Conservation (phyloP, 2,329 filamentous ascomycete genomes). For the Diaporthe vexans region DNA sequence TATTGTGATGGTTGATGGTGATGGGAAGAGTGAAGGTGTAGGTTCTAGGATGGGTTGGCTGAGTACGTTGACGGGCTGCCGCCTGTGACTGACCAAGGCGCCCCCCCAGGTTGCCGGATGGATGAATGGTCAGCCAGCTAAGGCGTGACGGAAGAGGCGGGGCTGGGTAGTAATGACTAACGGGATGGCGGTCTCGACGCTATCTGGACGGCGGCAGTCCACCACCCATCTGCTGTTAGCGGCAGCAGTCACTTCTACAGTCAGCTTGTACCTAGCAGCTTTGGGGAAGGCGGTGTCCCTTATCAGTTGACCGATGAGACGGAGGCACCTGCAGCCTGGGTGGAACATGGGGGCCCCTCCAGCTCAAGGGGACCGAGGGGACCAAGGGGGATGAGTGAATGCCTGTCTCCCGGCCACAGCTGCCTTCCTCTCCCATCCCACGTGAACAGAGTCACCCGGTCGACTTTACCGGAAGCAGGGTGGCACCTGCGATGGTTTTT, state of each 20-base stretch:
- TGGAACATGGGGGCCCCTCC: conserved; percentile 13
- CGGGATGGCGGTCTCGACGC: neutral
- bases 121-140: conserved; percentile 31
- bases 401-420: neutral
- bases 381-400: neutral
- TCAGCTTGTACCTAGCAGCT: conserved; percentile 12
- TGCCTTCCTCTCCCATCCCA: neutral
- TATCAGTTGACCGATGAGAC: conserved; percentile 34
- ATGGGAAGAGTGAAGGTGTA: conserved; percentile 37
- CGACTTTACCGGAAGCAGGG: conserved; percentile 14
- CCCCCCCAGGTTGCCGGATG: conserved; percentile 29
- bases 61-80: conserved; percentile 24
- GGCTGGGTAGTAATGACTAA: conserved; percentile 28
- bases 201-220: neutral
- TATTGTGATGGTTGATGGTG: conserved; percentile 31
- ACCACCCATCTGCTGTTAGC: neutral
- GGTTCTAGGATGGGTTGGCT: conserved; percentile 16
- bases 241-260: too few relatives aligned
- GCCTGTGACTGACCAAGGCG: conserved; percentile 35
- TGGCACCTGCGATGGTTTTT: conserved; percentile 24
- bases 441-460: conserved; percentile 31
- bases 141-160: conserved; percentile 28
- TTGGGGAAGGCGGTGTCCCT: conserved; percentile 23
- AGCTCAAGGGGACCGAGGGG: neutral
- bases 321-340: conserved; percentile 31